Evolutionary conservation across 2,329 filamentous ascomycete genomes (phyloP).

Genomic region (Colletotrichum lentis): DNA sequence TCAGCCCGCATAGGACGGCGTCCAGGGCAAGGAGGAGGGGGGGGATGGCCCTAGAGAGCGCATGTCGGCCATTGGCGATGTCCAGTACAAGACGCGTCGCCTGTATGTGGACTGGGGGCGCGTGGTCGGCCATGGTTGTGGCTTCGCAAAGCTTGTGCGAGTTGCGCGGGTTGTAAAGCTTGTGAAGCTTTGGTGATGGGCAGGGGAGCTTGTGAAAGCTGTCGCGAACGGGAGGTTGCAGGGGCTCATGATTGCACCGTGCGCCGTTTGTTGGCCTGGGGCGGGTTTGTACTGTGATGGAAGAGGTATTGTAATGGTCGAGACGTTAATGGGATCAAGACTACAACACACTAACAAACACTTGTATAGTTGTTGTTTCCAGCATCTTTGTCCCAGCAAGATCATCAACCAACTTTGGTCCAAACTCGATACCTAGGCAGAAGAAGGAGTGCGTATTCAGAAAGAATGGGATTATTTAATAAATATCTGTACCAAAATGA

Average conservation of each 20-base stretch:
- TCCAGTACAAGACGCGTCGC: conserved; percentile 48
- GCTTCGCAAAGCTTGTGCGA: conserved; percentile 18
- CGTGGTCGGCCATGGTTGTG: conserved; percentile 34
- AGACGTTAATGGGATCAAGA: background rate
- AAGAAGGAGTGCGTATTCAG: no score
- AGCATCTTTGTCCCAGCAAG: background rate
- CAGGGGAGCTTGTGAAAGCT: conserved; percentile 36
- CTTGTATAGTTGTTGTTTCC: no score
- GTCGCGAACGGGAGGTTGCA: conserved; percentile 28
- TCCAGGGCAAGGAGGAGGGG: conserved; percentile 75
- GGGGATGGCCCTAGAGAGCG: conserved; percentile 60
- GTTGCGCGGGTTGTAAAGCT: conserved; percentile 5
- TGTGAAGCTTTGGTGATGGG: conserved; percentile 20
- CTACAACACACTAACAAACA: background rate
- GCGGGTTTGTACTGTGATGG: background rate
- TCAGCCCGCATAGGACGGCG: conserved; percentile 72
- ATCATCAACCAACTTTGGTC: no score
- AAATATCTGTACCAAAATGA: background rate
- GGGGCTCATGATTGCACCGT: conserved; percentile 18
- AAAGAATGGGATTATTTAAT: background rate
- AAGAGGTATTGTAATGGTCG: background rate
- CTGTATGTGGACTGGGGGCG: conserved; percentile 28
- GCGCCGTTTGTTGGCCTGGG: background rate
- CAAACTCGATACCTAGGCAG: background rate
- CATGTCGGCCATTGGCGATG: conserved; percentile 58